Evolutionary conservation across 176 grass and related monocot species (phyloP), one percentile per base, ranked within the genome.

Genomic region (Coix lacrymajobi): DNA sequence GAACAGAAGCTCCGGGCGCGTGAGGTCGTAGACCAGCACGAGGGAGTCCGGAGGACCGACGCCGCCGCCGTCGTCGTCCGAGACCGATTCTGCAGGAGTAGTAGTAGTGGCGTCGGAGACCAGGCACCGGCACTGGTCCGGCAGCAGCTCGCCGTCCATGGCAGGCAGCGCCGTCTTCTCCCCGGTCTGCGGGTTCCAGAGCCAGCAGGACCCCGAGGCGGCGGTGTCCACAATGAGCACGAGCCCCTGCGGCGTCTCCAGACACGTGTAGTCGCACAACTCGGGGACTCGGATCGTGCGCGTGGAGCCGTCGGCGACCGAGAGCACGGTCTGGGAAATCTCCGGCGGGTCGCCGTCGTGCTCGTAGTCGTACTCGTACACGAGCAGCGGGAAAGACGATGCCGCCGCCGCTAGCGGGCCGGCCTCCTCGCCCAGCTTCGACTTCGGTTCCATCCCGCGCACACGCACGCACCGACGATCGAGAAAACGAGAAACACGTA

Each of bases 361-460:
- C 3, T 66, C 29, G 19, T 79, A 79, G 6, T 79, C 61, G 28
- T 79, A 79, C 28, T 79, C 61, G 28, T 79, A 79, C 28, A 66
- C 77, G 17, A 79, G 62, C 28, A 79, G 41, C 26, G 77, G 77
- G 41, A 79, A 65, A 14, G 62, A 66, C 10, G 60, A 16, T 15
- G 58, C 37, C 10, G 28, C 41, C 61, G 54, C 7, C 7, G 54
- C 54, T 22, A 79, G 17, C 17, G 61, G 4, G 2, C 11, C 5
- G 17, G 4, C 10, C 9, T 34, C 17, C 0, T 24, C 61, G 39
- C 28, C 0, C 6, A 43, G 4, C 9, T 45, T 32, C 7, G 19
- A 24, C 9, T 45, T 32, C 7, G 19, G 16, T 7, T 7, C 61
- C 77, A 79, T 79, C 61, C 1, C 4, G 33, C 13, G 11, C 52